These are phyloP conservation scores for Pichia occidentalis DNA, from an alignment of 805 yeast genomes.

Conservation along the genomic window DNA sequence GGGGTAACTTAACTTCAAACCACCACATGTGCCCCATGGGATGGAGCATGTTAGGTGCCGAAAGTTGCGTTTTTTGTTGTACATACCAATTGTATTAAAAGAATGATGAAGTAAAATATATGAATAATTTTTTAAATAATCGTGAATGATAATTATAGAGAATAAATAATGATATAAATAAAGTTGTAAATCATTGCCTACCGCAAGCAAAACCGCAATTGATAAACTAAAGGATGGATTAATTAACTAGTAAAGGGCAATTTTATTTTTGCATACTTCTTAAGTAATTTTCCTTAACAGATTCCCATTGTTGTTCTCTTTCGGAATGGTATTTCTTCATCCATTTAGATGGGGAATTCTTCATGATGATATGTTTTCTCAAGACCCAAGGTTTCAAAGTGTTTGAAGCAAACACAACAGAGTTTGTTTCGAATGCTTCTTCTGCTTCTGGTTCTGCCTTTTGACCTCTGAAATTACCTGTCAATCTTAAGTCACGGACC, in stretches of 20 bases:
- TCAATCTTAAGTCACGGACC: slow-evolving; percentile 69
- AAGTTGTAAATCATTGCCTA: slow-evolving; percentile 5
- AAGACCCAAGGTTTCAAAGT: slow-evolving; percentile 33
- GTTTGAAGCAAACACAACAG: slow-evolving; percentile 33
- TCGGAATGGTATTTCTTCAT: slow-evolving; percentile 29
- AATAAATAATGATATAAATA: slow-evolving; percentile 5
- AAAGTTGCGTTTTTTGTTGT: too few species aligned
- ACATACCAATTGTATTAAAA: too few species aligned
- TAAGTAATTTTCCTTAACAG: slow-evolving; percentile 31
- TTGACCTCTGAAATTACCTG: slow-evolving; percentile 71
- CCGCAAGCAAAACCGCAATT: too few species aligned
- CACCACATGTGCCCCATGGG: too few species aligned
- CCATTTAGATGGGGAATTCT: slow-evolving; percentile 34
- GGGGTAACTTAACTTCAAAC: too few species aligned
- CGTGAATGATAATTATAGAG: not conserved
- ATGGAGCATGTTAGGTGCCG: too few species aligned
- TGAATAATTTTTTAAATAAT: too few species aligned
- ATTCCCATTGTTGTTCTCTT: slow-evolving; percentile 28
- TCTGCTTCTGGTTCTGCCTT: slow-evolving; percentile 62
- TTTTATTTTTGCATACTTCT: slow-evolving; percentile 30
- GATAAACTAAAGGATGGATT: slow-evolving; percentile 12
- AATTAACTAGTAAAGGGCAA: not conserved
- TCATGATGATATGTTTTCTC: slow-evolving; percentile 34
- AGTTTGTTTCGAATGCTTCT: slow-evolving; percentile 68
- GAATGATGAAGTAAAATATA: too few species aligned